Percentiles rank a stretch among this genome's conserved stretches.
Evolutionary conservation across 108 stramenopile species (phyloP).

Genomic region (Schizochytrium sp.): DNA sequence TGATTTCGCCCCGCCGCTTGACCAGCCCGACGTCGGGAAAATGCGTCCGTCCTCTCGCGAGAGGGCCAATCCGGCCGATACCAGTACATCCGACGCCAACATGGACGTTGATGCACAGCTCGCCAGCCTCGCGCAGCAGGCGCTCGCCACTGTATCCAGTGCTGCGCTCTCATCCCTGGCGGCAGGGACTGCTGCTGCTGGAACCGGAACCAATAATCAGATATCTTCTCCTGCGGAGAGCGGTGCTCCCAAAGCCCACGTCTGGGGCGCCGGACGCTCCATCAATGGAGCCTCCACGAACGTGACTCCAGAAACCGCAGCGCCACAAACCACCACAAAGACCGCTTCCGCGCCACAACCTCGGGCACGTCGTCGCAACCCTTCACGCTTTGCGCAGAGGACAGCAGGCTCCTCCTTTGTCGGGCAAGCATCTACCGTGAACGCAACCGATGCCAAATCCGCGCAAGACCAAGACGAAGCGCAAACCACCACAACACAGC

Average conservation of each 20-base stretch:
- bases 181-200: neutral
- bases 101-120: neutral
- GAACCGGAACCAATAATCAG: neutral
- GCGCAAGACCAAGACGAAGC: neutral
- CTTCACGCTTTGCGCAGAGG: neutral
- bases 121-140: neutral
- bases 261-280: neutral
- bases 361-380: neutral
- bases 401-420: neutral
- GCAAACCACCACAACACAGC: neutral
- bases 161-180: neutral
- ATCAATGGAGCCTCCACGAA: neutral
- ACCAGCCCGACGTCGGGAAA: neutral
- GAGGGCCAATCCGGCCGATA: too few relatives aligned
- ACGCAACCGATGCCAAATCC: neutral
- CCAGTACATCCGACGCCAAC: neutral
- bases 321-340: neutral
- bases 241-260: neutral
- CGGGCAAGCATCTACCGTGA: neutral
- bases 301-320: neutral
- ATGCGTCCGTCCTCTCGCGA: neutral
- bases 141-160: neutral
- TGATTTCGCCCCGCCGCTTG: slow-evolving; percentile 21
- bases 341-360: neutral
- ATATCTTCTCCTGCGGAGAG: neutral